These are phyloP conservation scores for Pueraria montana DNA, from an alignment of 306 rosid species.

Conservation along the genomic window DNA sequence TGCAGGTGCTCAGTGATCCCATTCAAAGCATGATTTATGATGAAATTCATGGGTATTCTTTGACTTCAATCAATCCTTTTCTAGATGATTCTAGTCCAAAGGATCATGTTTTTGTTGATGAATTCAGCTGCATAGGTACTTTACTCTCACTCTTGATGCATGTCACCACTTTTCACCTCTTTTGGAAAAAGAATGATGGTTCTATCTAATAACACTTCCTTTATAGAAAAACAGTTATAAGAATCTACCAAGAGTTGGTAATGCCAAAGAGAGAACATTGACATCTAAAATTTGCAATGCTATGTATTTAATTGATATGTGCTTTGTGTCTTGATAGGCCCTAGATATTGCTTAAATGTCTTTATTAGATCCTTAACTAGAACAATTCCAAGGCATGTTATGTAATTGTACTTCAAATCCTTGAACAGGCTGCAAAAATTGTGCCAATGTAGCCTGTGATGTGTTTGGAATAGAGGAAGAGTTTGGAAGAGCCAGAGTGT, in stretches of 20 bases:
- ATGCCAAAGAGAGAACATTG: background rate
- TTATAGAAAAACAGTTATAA: background rate
- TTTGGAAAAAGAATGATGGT: background rate
- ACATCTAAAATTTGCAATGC: background rate
- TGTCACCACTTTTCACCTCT: background rate
- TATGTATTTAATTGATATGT: slow-evolving; percentile 7
- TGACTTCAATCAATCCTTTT: slow-evolving; percentile 90
- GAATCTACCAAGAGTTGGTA: too few relatives aligned
- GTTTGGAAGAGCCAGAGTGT: slow-evolving; percentile 91
- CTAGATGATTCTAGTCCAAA: slow-evolving; percentile 67
- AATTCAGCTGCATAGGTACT: slow-evolving; percentile 97
- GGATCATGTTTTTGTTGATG: slow-evolving; percentile 94
- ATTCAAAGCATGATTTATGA: slow-evolving; percentile 94
- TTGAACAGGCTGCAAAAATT: slow-evolving; percentile 88
- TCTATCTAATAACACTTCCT: background rate
- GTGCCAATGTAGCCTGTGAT: slow-evolving; percentile 81
- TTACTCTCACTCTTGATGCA: background rate
- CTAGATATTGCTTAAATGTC: slow-evolving; percentile 25
- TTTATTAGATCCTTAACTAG: slow-evolving; percentile 35
- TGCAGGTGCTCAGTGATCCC: slow-evolving; percentile 98
- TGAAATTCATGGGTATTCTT: slow-evolving; percentile 92
- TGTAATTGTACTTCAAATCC: slow-evolving; percentile 29
- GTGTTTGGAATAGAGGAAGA: slow-evolving; percentile 92
- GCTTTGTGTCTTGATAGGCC: slow-evolving; percentile 26
- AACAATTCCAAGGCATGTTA: slow-evolving; percentile 3